phyloP scores from a whole-genome alignment of 371 early-diverging fungal species.

The Haplosporangium sp. region DNA sequence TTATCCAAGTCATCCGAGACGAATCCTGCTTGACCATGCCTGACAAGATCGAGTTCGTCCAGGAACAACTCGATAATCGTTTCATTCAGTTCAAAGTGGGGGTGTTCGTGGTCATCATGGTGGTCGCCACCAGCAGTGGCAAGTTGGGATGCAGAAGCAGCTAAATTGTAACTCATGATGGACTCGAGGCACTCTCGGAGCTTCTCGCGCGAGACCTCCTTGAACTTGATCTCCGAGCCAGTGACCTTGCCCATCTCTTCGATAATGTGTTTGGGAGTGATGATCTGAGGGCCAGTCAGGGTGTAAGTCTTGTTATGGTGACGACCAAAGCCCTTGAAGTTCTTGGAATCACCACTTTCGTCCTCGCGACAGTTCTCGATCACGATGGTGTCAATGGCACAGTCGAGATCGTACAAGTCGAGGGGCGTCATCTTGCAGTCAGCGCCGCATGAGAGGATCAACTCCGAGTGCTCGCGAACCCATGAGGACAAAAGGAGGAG shows the following conservation, averaged over 20 bases:
- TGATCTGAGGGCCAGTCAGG: slow-evolving; percentile 33
- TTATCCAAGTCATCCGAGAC: slow-evolving; percentile 37
- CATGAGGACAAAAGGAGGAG: slow-evolving; percentile 20
- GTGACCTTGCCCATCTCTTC: slow-evolving; percentile 20
- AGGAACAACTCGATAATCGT: slow-evolving; percentile 26
- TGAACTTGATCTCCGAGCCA: slow-evolving; percentile 22
- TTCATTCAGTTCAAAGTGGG: slow-evolving; percentile 16
- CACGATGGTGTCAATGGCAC: slow-evolving; percentile 18
- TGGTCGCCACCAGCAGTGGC: neutral
- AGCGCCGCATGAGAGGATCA: slow-evolving; percentile 14
- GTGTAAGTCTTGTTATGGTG: slow-evolving; percentile 36
- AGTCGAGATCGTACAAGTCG: slow-evolving; percentile 26
- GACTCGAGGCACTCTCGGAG: slow-evolving; percentile 32
- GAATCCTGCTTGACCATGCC: slow-evolving; percentile 19
- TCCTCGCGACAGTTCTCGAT: slow-evolving; percentile 9
- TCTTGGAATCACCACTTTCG: neutral
- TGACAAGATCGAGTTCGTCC: slow-evolving; percentile 40
- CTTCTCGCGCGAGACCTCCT: slow-evolving; percentile 34
- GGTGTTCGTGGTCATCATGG: neutral
- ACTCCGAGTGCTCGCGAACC: slow-evolving; percentile 17
- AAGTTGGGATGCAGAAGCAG: neutral
- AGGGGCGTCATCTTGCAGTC: slow-evolving; percentile 23
- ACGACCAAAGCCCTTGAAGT: slow-evolving; percentile 1
- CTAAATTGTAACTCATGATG: slow-evolving; percentile 1
- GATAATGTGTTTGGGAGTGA: slow-evolving; percentile 19